A percentile compares a stretch with the other conserved stretches of the same genome.
Conservation (phyloP, 176 grass and related monocot species). For the Eragrostis curvula region DNA sequence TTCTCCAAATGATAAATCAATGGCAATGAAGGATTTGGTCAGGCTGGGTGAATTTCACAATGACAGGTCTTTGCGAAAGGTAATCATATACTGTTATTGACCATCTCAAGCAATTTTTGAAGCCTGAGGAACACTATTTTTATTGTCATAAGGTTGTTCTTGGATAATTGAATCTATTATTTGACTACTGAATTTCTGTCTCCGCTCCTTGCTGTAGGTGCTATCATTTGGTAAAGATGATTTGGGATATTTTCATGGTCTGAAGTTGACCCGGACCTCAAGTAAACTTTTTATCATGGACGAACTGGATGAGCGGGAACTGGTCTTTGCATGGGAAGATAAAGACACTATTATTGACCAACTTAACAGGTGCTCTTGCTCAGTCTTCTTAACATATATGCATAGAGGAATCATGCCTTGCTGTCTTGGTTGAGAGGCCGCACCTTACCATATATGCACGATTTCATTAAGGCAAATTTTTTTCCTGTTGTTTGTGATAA, state of each 20-base stretch:
- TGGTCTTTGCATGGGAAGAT: slow-evolving; percentile 67
- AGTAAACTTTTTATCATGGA: slow-evolving; percentile 64
- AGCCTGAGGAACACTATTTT: slow-evolving; percentile 34
- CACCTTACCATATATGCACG: not conserved
- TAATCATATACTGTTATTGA: slow-evolving; percentile 33
- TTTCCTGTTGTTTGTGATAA: slow-evolving; percentile 4
- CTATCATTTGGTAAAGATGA: slow-evolving; percentile 64
- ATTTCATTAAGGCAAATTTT: not conserved
- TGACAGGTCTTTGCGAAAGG: slow-evolving; percentile 49
- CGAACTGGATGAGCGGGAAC: slow-evolving; percentile 58
- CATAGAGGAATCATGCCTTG: slow-evolving; percentile 8
- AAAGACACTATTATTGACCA: slow-evolving; percentile 59
- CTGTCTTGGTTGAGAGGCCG: not conserved
- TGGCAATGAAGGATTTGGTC: slow-evolving; percentile 45
- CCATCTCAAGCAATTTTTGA: slow-evolving; percentile 30
- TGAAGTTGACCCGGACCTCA: slow-evolving; percentile 50
- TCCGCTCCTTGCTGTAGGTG: slow-evolving; percentile 40
- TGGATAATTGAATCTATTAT: slow-evolving; percentile 18
- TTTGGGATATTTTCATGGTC: slow-evolving; percentile 54
- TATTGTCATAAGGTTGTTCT: slow-evolving; percentile 16
- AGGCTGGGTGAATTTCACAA: slow-evolving; percentile 41
- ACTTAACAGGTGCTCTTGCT: slow-evolving; percentile 44
- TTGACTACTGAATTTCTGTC: slow-evolving; percentile 30
- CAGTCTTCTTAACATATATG: not conserved
- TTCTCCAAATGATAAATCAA: slow-evolving; percentile 32